A percentile compares a stretch with the other conserved stretches of the same genome.
Conservation (phyloP, 495 filamentous ascomycete genomes). For the Tuber umbilicatum region DNA sequence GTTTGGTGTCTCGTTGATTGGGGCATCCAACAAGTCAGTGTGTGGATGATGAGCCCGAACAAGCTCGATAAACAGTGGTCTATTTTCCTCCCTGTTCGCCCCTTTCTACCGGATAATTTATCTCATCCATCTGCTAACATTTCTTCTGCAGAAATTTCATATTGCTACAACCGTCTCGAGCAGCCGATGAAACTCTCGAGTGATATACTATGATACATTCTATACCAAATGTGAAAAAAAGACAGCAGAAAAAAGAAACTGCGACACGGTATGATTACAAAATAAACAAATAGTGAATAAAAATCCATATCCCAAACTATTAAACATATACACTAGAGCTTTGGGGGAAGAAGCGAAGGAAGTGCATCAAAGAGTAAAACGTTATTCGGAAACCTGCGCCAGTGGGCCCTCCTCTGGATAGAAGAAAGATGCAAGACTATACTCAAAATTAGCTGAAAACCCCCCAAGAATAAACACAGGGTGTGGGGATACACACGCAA, state of each 20-base stretch:
- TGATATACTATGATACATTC: slow-evolving; percentile 3
- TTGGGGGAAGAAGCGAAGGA: neutral
- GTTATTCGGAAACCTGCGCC: slow-evolving; percentile 9
- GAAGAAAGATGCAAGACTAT: slow-evolving; percentile 31
- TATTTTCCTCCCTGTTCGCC: neutral
- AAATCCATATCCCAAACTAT: neutral
- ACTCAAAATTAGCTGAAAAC: neutral
- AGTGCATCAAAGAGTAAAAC: neutral
- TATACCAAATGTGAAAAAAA: neutral
- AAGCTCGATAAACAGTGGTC: neutral
- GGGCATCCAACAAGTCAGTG: neutral
- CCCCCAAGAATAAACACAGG: neutral
- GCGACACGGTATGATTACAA: neutral
- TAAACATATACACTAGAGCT: neutral
- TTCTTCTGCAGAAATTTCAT: neutral
- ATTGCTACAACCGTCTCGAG: neutral
- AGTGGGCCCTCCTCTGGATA: slow-evolving; percentile 32
- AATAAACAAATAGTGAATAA: neutral
- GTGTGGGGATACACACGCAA: slow-evolving; percentile 47
- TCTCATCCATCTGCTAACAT: neutral
- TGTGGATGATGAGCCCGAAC: neutral
- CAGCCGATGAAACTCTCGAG: neutral
- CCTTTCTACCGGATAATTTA: neutral
- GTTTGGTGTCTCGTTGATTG: neutral
- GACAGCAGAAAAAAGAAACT: neutral